Evolutionary conservation across 2,329 filamentous ascomycete genomes (phyloP), one percentile per base, ranked within the genome.

Genomic region (Mollisiaceae sp.): DNA sequence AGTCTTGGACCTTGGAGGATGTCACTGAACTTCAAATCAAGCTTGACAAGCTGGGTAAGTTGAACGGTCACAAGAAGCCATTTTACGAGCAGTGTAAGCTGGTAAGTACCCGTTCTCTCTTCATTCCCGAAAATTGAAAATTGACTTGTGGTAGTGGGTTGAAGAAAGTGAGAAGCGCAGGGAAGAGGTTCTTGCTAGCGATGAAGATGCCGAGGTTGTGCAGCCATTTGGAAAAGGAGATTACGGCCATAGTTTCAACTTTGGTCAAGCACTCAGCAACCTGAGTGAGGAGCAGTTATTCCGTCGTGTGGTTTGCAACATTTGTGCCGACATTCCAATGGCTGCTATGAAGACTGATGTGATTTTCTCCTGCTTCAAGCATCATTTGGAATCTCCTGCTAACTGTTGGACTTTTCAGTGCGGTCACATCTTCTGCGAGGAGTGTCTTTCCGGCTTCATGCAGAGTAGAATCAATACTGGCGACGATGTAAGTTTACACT

Each of bases 361-460:
- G 32, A 69, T 68, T 69, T 45, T 20, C 43, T 60, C 38, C 38
- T 32, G 3, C 9, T 14, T 15, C 4, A 27, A 14, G 20, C 14
- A 15, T 56, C 20, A 38, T 38, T 32, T 36, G 15, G 11, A 4
- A 20, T 41, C 3, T 56, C n/a, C n/a, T 15, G 54, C 27, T 38
- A 20, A n/a, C 2, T 9, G 15, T 18, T 52, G 20, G 47, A 14
- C 8, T 14, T 24, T 32, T 11, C 75, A 79, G 4, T 89, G 87
- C 71, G 76, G 78, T 18, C 86, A 89, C 66, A 73, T 87, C 5
- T 86, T 85, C 68, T 89, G 87, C 73, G 63, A 73, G 1, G 72
- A 76, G 0, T 89, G 86, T 68, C 75, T 85, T 8, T 60, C 59
- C 68, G 70, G 72, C 1, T 69, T 72, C 2, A 64, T 79, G 50